A percentile compares a stretch with the other conserved stretches of the same genome.
These are phyloP conservation scores for Ambrosia trifida DNA, from an alignment of 129 eudicot species.

Conservation along the genomic window DNA sequence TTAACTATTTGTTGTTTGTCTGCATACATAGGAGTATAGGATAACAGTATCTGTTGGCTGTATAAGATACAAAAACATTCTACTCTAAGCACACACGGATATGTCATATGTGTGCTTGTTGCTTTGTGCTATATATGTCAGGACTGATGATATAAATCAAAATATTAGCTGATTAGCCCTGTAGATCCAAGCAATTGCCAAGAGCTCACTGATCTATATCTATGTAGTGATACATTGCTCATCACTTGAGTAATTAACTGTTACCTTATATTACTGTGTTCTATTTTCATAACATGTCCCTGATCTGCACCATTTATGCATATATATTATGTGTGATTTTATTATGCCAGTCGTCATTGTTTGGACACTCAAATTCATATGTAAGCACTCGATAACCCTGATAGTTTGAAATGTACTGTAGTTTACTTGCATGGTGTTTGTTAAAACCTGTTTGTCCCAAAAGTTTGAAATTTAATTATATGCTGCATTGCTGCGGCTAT, in stretches of 20 bases:
- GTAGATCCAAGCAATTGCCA: neutral
- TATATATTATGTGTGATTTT: neutral
- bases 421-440: constrained; percentile 4
- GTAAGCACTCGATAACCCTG: constrained; percentile 2
- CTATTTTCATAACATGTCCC: neutral
- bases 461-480: constrained; percentile 14
- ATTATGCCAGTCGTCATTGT: neutral
- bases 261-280: constrained; percentile 1
- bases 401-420: constrained; percentile 20
- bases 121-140: constrained; percentile 10
- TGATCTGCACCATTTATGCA: neutral
- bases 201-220: constrained; percentile 6
- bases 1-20: neutral
- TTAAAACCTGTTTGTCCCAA: neutral
- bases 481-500: neutral
- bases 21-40: neutral
- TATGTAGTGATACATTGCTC: constrained; percentile 5
- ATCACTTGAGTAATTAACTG: constrained; percentile 11
- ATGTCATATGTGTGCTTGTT: neutral
- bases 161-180: neutral
- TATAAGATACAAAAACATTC: neutral
- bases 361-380: neutral
- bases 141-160: neutral
- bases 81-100: neutral
- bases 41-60: neutral